A percentile compares a stretch with the other conserved stretches of the same genome.
Evolutionary conservation across 2,329 filamentous ascomycete species (phyloP).

Genomic region (Ceratocystis lukuohia): DNA sequence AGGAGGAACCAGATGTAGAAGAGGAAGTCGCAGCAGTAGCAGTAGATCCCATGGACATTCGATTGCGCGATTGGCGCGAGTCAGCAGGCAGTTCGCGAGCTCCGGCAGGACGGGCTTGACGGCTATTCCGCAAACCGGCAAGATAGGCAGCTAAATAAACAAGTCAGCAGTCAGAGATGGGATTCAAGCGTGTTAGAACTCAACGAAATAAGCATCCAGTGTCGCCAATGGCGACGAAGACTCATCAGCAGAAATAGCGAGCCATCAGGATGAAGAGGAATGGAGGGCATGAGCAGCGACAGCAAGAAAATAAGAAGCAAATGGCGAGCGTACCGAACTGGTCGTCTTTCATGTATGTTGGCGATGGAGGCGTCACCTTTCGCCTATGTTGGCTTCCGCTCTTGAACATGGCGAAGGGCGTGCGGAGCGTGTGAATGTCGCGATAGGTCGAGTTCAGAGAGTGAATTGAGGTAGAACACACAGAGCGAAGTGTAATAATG

Average conservation of each 20-base stretch:
- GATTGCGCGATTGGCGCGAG: constrained; percentile 23
- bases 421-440: constrained; percentile 2
- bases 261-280: background rate
- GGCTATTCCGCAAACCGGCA: constrained; percentile 54
- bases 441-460: background rate
- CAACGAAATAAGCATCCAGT: background rate
- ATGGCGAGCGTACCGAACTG: constrained; percentile 43
- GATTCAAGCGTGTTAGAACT: background rate
- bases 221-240: background rate
- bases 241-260: background rate
- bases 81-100: constrained; percentile 37
- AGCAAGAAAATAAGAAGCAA: constrained; percentile 8
- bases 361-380: constrained; percentile 48
- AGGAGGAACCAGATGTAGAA: constrained; percentile 14
- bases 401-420: constrained; percentile 18
- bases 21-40: constrained; percentile 8
- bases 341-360: constrained; percentile 52
- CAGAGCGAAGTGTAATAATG: background rate
- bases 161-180: constrained; percentile 20
- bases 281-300: constrained; percentile 2
- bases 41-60: constrained; percentile 17
- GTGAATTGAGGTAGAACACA: background rate
- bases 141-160: constrained; percentile 51
- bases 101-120: constrained; percentile 54
- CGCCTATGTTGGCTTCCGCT: constrained; percentile 26